phyloP scores from a whole-genome alignment of 371 early-diverging fungal species.

The Chytridium lagenaria region DNA sequence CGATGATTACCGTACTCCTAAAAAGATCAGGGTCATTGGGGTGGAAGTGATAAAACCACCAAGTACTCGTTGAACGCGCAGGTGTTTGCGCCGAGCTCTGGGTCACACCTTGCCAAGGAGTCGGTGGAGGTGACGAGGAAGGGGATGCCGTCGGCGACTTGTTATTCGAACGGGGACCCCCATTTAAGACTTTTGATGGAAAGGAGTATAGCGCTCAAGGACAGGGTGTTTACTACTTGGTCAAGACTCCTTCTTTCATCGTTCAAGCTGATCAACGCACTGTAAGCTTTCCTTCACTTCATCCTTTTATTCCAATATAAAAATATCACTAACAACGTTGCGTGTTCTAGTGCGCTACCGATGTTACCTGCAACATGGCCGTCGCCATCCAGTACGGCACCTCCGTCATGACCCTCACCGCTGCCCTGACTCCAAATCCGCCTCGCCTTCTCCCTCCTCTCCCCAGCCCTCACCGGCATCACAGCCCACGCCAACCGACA shows the following conservation, averaged over 20 bases:
- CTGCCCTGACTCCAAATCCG: background rate
- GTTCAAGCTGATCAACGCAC: conserved; percentile 34
- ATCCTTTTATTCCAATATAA: background rate
- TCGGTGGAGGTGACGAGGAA: background rate
- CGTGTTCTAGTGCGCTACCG: background rate
- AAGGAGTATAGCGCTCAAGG: conserved; percentile 10
- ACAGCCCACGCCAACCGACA: conserved; percentile 6
- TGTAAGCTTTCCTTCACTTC: background rate
- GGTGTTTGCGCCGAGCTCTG: background rate
- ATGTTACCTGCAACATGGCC: conserved; percentile 17
- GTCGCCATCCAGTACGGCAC: conserved; percentile 27
- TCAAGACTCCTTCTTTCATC: conserved; percentile 20
- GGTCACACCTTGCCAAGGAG: background rate
- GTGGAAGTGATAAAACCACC: background rate
- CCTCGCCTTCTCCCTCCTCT: conserved; percentile 3
- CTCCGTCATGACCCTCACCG: conserved; percentile 11
- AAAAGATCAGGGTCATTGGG: background rate
- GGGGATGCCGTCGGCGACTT: background rate
- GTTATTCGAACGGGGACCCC: conserved; percentile 31
- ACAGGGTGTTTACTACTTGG: conserved; percentile 24
- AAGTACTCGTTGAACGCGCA: conserved; percentile 10
- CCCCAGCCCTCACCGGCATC: conserved; percentile 11
- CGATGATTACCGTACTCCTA: background rate
- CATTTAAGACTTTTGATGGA: conserved; percentile 29
- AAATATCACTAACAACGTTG: background rate